Conservation (phyloP, 2,329 filamentous ascomycete species). For the Penicillium rolfsii region DNA sequence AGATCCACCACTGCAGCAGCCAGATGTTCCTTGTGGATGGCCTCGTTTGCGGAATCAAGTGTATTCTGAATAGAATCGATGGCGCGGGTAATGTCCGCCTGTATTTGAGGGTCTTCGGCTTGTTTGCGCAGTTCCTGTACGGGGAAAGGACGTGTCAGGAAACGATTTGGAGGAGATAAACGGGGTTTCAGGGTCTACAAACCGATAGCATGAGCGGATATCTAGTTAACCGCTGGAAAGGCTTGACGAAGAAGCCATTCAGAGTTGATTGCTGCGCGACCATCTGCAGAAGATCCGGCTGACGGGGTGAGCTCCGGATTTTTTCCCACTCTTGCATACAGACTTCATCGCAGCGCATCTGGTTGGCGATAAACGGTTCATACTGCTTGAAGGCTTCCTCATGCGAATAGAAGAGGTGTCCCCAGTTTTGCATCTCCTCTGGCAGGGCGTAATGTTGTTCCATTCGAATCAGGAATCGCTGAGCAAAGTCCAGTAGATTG, state of each 20-base stretch:
- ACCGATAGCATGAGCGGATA: constrained; percentile 90
- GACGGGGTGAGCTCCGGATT: constrained; percentile 68
- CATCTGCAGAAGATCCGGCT: constrained; percentile 71
- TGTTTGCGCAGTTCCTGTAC: constrained; percentile 81
- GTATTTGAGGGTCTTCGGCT: constrained; percentile 70
- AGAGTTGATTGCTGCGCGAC: constrained; percentile 85
- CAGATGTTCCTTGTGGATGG: constrained; percentile 84
- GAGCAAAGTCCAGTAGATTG: constrained; percentile 90
- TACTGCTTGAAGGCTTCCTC: constrained; percentile 91
- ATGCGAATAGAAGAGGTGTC: constrained; percentile 82
- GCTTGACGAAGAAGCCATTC: constrained; percentile 91
- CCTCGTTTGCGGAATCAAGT: constrained; percentile 82
- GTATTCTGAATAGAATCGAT: constrained; percentile 82
- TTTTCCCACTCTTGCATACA: constrained; percentile 86
- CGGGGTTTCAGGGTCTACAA: constrained; percentile 31
- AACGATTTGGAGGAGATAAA: not conserved
- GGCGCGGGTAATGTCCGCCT: constrained; percentile 72
- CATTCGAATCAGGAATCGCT: constrained; percentile 90
- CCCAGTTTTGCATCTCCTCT: constrained; percentile 82
- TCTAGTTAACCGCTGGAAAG: constrained; percentile 92
- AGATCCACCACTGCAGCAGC: constrained; percentile 83
- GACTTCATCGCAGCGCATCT: constrained; percentile 84
- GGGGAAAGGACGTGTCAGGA: not conserved
- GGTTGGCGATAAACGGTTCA: constrained; percentile 95
- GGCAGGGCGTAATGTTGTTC: constrained; percentile 91